phyloP scores from a whole-genome alignment of 805 yeast genomes.

The Candida alai region DNA sequence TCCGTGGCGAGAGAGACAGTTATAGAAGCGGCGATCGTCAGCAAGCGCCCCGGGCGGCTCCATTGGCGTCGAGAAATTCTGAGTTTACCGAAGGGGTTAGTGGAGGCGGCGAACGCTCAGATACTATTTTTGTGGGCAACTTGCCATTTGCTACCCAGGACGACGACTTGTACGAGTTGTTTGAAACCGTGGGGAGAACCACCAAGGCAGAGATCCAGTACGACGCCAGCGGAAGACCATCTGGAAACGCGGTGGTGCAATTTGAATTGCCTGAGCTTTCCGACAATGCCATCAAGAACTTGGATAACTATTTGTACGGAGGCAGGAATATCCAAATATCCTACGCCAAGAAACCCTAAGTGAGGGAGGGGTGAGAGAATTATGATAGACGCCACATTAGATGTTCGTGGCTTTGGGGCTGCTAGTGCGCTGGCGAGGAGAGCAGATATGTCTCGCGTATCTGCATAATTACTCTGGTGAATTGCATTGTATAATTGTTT shows the following conservation, averaged over 20 bases:
- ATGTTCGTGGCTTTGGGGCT: no score
- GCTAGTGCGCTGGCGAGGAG: no score
- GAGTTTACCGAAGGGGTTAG: slow-evolving; percentile 65
- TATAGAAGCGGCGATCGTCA: slow-evolving; percentile 4
- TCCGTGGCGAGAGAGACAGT: slow-evolving; percentile 8
- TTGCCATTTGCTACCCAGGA: slow-evolving; percentile 88
- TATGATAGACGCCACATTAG: no score
- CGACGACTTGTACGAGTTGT: slow-evolving; percentile 78
- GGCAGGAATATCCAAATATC: slow-evolving; percentile 67
- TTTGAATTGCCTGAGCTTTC: slow-evolving; percentile 67
- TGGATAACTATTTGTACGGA: slow-evolving; percentile 82
- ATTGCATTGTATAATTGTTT: no score
- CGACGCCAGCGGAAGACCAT: slow-evolving; percentile 57
- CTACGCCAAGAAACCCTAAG: slow-evolving; percentile 49
- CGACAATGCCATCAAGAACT: slow-evolving; percentile 66
- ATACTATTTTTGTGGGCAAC: slow-evolving; percentile 62
- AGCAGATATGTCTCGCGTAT: no score
- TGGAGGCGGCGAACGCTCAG: slow-evolving; percentile 52
- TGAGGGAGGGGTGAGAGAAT: no score
- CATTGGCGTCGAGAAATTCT: slow-evolving; percentile 34
- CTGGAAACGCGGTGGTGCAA: slow-evolving; percentile 84
- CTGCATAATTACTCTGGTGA: no score
- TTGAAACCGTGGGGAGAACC: slow-evolving; percentile 79
- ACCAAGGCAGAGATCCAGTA: slow-evolving; percentile 71
- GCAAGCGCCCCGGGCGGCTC: not conserved